These are phyloP conservation scores for Colletotrichum sp. DNA, from an alignment of 2,329 filamentous ascomycete species.

Conservation along the genomic window DNA sequence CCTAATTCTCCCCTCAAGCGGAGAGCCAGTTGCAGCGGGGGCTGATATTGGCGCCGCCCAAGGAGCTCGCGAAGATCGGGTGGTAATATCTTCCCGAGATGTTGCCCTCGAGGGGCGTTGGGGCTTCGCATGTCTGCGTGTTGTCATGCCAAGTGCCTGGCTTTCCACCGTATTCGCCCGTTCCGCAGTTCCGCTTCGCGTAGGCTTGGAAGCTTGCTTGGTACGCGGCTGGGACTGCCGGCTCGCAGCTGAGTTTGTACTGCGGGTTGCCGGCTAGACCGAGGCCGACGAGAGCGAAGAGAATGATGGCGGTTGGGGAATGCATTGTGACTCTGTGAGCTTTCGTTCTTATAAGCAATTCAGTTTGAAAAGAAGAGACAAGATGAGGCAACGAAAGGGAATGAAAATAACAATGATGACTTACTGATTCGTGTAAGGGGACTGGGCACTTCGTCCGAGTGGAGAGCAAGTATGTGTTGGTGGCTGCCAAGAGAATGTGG, in stretches of 20 bases:
- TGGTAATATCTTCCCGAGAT: background rate
- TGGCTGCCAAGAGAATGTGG: background rate
- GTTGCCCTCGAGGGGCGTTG: background rate
- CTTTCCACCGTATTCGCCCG: background rate
- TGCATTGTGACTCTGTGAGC: background rate
- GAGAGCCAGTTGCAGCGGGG: background rate
- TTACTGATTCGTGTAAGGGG: background rate
- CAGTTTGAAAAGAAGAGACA: too few species aligned
- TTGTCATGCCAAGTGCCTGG: background rate
- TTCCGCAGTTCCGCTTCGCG: background rate
- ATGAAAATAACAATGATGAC: fast-evolving
- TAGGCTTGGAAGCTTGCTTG: background rate
- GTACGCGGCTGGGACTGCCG: background rate
- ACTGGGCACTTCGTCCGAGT: background rate
- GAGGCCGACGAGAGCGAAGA: background rate
- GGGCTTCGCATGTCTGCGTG: background rate
- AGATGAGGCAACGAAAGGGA: background rate
- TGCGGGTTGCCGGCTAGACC: background rate
- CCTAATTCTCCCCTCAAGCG: background rate
- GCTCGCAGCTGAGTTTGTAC: background rate
- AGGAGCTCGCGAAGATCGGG: background rate
- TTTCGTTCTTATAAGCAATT: background rate
- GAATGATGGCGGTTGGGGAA: background rate
- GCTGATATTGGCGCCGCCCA: background rate
- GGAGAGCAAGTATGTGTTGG: background rate